Evolutionary conservation across 208 protist species (phyloP), one percentile per base, ranked within the genome.

Genomic region (Trypanosoma vivax): DNA sequence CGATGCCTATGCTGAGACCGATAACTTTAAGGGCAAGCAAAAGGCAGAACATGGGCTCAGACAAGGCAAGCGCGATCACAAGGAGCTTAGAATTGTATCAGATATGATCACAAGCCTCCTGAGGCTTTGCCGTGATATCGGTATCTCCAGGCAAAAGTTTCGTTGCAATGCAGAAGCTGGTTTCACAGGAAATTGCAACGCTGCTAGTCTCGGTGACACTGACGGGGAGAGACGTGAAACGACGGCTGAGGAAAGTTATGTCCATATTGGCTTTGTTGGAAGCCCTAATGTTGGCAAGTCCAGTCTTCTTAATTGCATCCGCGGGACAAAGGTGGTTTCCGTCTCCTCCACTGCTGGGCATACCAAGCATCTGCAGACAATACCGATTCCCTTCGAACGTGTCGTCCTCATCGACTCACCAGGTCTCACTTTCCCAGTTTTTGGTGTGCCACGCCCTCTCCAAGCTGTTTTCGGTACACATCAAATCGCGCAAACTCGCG

Each of bases 331-430:
- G 56, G 96, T 98, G 9, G 94, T 97, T 13, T 93, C 79, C 14
- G 83, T 93, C n/a, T 95, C 82, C 43, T 57, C 75, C 14, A 98
- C 94, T 13, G 88, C 97, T 3, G 97, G 97, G 0, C 96, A 98
- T 70, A 99, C 96, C 16, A 99, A 99, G 55, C 94, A 98, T 50
- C 58, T 97, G 24, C 94, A 99, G 68, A 98, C 96, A 1, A 97
- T 98, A 29, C 84, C 84, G 24, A 63, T 98, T 6, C 79, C 88
- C 0, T 62, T 45, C 9, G 80, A 94, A 47, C 29, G 66, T 19
- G 57, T 98, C 48, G 79, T 83, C 6, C 73, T 98, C 9, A 88
- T 96, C 33, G 97, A 98, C 74, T 96, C 90, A 56, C 96, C 96
- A 0, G 97, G 97, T 5, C 65, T 98, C 3, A 85, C 88, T 3